A percentile compares a stretch with the other conserved stretches of the same genome.
These are phyloP conservation scores for Entelexis sorbosivorans DNA, from an alignment of 1,139 yeast species.

Conservation along the genomic window DNA sequence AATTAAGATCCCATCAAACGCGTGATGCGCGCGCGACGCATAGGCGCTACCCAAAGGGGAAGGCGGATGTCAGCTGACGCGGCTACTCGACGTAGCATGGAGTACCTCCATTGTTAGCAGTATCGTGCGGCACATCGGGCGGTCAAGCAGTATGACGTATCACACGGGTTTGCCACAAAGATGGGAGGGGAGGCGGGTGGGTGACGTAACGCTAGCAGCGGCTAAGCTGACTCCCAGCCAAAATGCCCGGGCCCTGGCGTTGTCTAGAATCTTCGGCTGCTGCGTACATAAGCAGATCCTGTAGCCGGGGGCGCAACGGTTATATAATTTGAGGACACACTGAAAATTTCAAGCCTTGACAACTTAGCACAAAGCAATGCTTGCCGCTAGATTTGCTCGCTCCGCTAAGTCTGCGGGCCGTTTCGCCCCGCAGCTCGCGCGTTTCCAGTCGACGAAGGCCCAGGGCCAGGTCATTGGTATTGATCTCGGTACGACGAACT, in stretches of 20 bases:
- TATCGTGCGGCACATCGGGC: too few relatives aligned
- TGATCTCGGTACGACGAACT: constrained; percentile 98
- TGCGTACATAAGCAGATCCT: constrained; percentile 8
- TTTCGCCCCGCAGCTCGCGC: constrained; percentile 23
- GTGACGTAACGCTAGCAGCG: not conserved
- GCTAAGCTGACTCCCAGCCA: not conserved
- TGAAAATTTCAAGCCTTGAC: not conserved
- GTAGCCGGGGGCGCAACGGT: constrained; percentile 10
- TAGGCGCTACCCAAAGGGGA: not conserved
- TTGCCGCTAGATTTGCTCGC: constrained; percentile 31
- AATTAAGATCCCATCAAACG: not conserved
- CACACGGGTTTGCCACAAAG: too few relatives aligned
- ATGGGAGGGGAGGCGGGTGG: not conserved
- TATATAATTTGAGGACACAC: constrained; percentile 8
- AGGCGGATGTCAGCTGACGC: not conserved
- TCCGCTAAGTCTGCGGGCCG: constrained; percentile 24
- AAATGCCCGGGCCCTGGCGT: not conserved
- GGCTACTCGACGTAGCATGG: too few relatives aligned
- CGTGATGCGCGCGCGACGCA: not conserved
- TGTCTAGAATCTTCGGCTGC: constrained; percentile 14
- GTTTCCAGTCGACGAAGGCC: constrained; percentile 35
- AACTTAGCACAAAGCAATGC: constrained; percentile 22
- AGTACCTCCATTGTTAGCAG: too few relatives aligned
- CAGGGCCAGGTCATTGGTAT: constrained; percentile 82
- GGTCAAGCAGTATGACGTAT: too few relatives aligned